Percentiles rank a stretch among this genome's conserved stretches.
These are phyloP conservation scores for Phlebopus sp. DNA, from an alignment of 1,284 basidiomycete genomes.

Conservation along the genomic window DNA sequence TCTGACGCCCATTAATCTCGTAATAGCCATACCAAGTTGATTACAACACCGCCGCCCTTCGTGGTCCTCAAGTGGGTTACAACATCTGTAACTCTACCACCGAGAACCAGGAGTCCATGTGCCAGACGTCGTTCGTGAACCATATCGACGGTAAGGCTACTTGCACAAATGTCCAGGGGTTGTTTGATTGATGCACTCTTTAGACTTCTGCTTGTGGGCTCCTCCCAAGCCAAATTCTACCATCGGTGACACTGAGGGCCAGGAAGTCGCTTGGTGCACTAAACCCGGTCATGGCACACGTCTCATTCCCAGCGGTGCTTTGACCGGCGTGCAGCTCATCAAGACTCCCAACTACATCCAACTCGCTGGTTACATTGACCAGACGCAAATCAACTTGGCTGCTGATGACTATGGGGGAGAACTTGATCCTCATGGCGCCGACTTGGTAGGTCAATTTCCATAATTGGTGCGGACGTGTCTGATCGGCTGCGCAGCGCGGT, in stretches of 20 bases:
- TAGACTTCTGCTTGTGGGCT: conserved; percentile 58
- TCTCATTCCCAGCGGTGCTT: conserved; percentile 38
- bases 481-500: conserved; percentile 50
- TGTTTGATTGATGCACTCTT: background rate
- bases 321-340: conserved; percentile 38
- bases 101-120: conserved; percentile 53
- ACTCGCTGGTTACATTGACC: conserved; percentile 61
- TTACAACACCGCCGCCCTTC: conserved; percentile 43
- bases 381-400: conserved; percentile 53
- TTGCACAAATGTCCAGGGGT: background rate
- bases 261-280: conserved; percentile 70
- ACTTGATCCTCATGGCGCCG: conserved; percentile 51
- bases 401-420: conserved; percentile 53
- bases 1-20: conserved; percentile 1
- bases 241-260: conserved; percentile 62
- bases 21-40: conserved; percentile 57
- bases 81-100: conserved; percentile 73
- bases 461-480: conserved; percentile 30
- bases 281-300: conserved; percentile 40
- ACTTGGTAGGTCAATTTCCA: conserved; percentile 30
- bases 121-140: conserved; percentile 63
- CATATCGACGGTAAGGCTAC: conserved; percentile 44
- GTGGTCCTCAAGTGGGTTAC: conserved; percentile 62
- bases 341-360: conserved; percentile 49
- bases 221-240: conserved; percentile 43